phyloP scores from a whole-genome alignment of 2,329 filamentous ascomycete species.

The Cytospora schulzeri region DNA sequence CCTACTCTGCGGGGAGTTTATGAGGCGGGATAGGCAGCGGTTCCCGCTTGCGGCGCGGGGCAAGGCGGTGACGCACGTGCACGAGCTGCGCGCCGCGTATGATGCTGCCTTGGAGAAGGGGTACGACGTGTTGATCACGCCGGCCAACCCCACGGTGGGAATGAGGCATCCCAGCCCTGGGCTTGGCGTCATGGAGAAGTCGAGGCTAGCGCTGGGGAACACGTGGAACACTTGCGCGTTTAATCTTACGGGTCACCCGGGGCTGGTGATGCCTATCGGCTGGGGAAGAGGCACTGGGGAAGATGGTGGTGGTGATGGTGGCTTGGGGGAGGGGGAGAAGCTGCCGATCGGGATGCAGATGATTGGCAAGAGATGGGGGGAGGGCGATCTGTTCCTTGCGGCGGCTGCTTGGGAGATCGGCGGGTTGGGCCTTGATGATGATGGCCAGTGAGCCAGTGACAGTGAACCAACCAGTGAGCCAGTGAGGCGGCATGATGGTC shows the following conservation, averaged over 20 bases:
- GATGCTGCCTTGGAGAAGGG: constrained; percentile 43
- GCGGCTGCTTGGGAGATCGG: constrained; percentile 38
- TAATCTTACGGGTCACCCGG: constrained; percentile 54
- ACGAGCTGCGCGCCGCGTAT: constrained; percentile 50
- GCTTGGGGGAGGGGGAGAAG: constrained; percentile 21
- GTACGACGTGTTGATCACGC: constrained; percentile 52
- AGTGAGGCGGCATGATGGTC: neutral
- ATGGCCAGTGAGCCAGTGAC: too few species aligned
- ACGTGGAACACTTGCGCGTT: constrained; percentile 50
- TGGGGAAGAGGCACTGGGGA: constrained; percentile 33
- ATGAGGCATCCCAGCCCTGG: constrained; percentile 42
- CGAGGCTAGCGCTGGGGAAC: constrained; percentile 46
- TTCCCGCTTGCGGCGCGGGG: constrained; percentile 40
- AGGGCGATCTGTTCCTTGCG: constrained; percentile 35
- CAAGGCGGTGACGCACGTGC: constrained; percentile 50
- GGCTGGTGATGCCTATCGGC: constrained; percentile 48
- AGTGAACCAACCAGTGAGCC: too few species aligned
- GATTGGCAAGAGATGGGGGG: constrained; percentile 35
- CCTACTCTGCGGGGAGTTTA: constrained; percentile 42
- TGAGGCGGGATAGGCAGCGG: constrained; percentile 30
- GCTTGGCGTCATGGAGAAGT: constrained; percentile 42
- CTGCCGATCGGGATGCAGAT: constrained; percentile 39
- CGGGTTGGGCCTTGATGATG: constrained; percentile 35
- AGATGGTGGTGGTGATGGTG: too few species aligned
- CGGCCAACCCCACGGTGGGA: constrained; percentile 48